Conservation (phyloP, 2,329 filamentous ascomycete species). For the Bipolaris gigantea region DNA sequence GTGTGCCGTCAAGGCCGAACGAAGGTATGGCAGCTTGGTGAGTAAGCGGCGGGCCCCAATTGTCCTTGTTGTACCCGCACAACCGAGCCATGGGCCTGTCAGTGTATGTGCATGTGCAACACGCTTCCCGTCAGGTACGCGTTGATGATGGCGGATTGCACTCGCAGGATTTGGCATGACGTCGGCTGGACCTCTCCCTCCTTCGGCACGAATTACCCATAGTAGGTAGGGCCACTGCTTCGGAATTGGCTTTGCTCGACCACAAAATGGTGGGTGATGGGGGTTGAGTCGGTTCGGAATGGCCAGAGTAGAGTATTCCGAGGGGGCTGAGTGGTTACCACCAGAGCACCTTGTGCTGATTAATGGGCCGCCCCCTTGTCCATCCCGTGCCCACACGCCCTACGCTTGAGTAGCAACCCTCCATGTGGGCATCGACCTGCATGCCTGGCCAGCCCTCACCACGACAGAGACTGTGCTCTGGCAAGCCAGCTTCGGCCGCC, state of each 20-base stretch:
- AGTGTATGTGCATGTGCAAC: background rate
- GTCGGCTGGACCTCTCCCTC: background rate
- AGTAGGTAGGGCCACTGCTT: too few relatives aligned
- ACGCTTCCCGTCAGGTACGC: background rate
- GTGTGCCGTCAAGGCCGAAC: conserved; percentile 16
- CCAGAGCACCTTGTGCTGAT: conserved; percentile 11
- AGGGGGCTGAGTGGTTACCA: conserved; percentile 15
- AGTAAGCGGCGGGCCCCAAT: conserved; percentile 17
- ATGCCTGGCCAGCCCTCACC: background rate
- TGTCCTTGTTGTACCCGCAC: conserved; percentile 23
- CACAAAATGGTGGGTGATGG: background rate
- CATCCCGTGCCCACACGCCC: conserved; percentile 13
- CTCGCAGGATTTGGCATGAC: background rate
- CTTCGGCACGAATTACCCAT: too few relatives aligned
- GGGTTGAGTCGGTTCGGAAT: background rate
- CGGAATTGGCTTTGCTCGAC: background rate
- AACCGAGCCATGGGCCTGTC: background rate
- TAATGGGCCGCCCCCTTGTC: conserved; percentile 21
- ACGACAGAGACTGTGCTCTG: conserved; percentile 1
- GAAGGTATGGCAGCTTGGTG: conserved; percentile 5
- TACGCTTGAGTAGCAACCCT: conserved; percentile 8
- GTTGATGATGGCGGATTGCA: background rate
- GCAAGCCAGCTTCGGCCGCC: conserved; percentile 13
- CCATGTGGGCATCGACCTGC: conserved; percentile 3
- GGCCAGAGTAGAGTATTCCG: too few relatives aligned